Base-by-base conservation (phyloP, 768 basidiomycete species). In the Boletus pseudo-olivaceus region DNA sequence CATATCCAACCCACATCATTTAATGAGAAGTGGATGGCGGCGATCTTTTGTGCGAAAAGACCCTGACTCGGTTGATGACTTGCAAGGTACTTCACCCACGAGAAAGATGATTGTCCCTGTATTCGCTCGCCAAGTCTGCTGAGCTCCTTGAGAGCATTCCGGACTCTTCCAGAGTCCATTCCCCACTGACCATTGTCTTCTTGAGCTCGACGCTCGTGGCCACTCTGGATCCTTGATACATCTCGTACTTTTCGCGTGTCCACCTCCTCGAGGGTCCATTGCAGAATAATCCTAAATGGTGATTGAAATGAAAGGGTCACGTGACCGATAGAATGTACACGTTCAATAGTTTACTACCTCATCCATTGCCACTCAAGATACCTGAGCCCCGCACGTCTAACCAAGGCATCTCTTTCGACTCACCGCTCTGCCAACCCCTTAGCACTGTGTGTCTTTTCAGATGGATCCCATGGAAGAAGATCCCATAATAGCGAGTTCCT, bases 391-490 rank as follows among this genome's bases (percentile, higher is more conserved):
- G 47, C 47, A 56, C 47, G 40, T 40, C 53, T 47, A 33, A 39
- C 7, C 47, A 34, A 38, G 39, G 51, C 59, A 56, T 48, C 14
- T 40, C 45, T 47, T 41, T 48, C 48, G 17, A 19, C 27, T 29
- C n/a, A 1, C 9, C 2, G 15, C 29, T 26, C 42, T 37, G 47
- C 17, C 7, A 15, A 32, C 17, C 12, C 17, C 34, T 32, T 6
- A 37, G 29, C 29, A 53, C 17, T 35, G 4, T 29, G 20, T 19
- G n/a, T 41, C n/a, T 14, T 37, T 40, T 48, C 48, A 70, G 58
- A 72, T 70, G 70, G 66, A 70, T 49, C 58, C 60, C 37, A 72
- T 70, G 71, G 71, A 70, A 55, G 67, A 62, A 58, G 69, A 72
- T 66, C 65, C 60, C 29, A 53, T 67, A 59, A 55, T 71, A 49